Evolutionary conservation across 2,329 filamentous ascomycete genomes (phyloP).

Genomic region (Calonectria fujianensis): DNA sequence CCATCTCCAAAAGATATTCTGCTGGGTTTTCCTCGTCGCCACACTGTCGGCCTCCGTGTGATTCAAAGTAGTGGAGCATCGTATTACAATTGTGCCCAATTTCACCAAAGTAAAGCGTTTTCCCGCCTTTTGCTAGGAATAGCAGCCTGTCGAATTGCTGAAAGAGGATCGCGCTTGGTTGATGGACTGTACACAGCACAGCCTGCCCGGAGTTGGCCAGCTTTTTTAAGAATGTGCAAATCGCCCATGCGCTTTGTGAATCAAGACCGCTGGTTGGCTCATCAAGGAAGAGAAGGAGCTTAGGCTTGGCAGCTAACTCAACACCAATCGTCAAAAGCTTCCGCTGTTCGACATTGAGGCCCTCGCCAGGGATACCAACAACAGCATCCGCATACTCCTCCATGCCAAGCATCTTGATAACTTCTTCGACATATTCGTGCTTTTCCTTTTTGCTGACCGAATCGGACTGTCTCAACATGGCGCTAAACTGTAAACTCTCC

Average conservation of each 20-base stretch:
- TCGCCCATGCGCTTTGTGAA: slow-evolving; percentile 78
- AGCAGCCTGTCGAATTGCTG: slow-evolving; percentile 76
- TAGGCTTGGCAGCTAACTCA: slow-evolving; percentile 74
- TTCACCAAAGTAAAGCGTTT: slow-evolving; percentile 81
- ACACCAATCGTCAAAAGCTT: slow-evolving; percentile 79
- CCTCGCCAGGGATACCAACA: slow-evolving; percentile 77
- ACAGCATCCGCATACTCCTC: slow-evolving; percentile 79
- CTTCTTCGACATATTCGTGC: slow-evolving; percentile 76
- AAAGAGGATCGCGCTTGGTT: slow-evolving; percentile 72
- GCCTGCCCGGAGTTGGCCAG: slow-evolving; percentile 74
- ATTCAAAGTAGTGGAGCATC: slow-evolving; percentile 78
- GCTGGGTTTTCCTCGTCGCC: slow-evolving; percentile 81
- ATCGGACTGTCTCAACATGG: slow-evolving; percentile 74
- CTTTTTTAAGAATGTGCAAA: slow-evolving; percentile 77
- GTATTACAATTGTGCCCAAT: slow-evolving; percentile 76
- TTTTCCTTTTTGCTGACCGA: slow-evolving; percentile 74
- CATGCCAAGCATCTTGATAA: slow-evolving; percentile 81
- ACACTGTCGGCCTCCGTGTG: slow-evolving; percentile 77
- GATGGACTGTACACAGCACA: slow-evolving; percentile 73
- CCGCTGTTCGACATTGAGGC: slow-evolving; percentile 77
- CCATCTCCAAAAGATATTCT: slow-evolving; percentile 82
- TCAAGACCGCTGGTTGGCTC: slow-evolving; percentile 79
- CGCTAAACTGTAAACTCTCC: slow-evolving; percentile 73
- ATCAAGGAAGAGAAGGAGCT: slow-evolving; percentile 77
- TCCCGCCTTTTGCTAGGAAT: slow-evolving; percentile 79